Evolutionary conservation across 2,329 filamentous ascomycete genomes (phyloP), one percentile per base, ranked within the genome.

Genomic region (Xylaria sp.): DNA sequence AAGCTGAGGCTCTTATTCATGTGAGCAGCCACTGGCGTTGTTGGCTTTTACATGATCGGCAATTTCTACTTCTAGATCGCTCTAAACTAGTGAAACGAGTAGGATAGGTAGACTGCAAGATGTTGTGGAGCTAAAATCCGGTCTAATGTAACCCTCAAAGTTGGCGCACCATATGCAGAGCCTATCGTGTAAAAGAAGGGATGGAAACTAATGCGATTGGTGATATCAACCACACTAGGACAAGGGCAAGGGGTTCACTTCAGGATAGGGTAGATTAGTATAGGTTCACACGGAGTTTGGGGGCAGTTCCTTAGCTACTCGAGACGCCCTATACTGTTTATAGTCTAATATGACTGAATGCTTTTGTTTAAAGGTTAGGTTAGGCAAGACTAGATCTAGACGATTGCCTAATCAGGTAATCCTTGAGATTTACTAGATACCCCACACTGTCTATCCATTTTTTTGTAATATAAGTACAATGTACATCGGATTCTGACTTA

Each of bases 191-290:
- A 44, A 48, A 37, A 44, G 29, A 40, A 35, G 29, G 42, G 23
- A 53, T 48, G 18, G 53, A 54, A 44, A n/a, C 13, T 60, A 37
- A 54, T 67, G 48, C 53, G 65, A 67, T 67, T 67, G 65, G 65
- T 18, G 47, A n/a, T 32, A 25, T 8, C 47, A 37, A 48, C 54
- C 35, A 53, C 53, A 29, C 23, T 13, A 25, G 27, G 21, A 42
- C 47, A 23, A 58, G n/a, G 35, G 32, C 47, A 32, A 42, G 27
- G 21, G 32, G 21, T 21, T 35, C 23, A 13, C 60, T 32, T 25
- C 32, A 21, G 13, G 9, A 35, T 21, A 21, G 27, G 5, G 8
- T 35, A n/a, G n/a, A 54, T 21, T 27, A 5, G 5, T 3, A 21
- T 25, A 35, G 51, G 3, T 4, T 5, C 5, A 10, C n/a, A 54